Evolutionary conservation across 345 rosid species (phyloP), one percentile per base, ranked within the genome.

Genomic region (Salix dunnii): DNA sequence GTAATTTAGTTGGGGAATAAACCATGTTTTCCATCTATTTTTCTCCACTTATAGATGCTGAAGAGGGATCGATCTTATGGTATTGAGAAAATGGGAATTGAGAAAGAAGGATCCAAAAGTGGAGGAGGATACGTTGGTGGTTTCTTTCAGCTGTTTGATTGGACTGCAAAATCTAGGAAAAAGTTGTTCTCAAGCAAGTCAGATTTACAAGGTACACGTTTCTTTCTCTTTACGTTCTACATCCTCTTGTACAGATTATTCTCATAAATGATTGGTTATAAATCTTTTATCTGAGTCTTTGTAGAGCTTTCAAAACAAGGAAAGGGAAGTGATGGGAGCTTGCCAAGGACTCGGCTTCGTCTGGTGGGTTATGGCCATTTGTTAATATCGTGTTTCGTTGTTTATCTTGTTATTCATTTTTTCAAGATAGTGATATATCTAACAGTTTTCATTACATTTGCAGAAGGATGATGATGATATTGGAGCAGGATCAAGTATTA

Each of bases 161-260:
- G 99, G 99, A 90, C 82, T 53, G 98, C 96, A 28, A 95, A 93
- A 87, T 95, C 99, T 40, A 85, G 94, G 82, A 93, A 95, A 91
- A 95, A 91, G 85, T 84, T 95, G 49, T 93, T 95, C 86, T 90
- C 97, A 7, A 83, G 87, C 90, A 90, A 89, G 73, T 85, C 94
- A 14, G 94, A 90, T 63, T 79, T 82, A 76, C 90, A 91, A 82
- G 94, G 94, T 89, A 82, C 46, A 76, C 60, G 17, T 25, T 36
- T 73, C 53, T 53, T 53, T 64, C 17, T 46, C 64, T 36, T 27
- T 60, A 28, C 55, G 40, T 25, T 36, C 3, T 14, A 55, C 46
- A 55, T 51, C 11, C 35, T 16, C 46, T 31, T 17, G 21, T 23
- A 23, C n/a, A 30, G 51, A 70, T 72, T 60, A 11, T 51, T 65